These are phyloP conservation scores for Colletotrichum sp. DNA, from an alignment of 2,329 filamentous ascomycete species.

Conservation along the genomic window DNA sequence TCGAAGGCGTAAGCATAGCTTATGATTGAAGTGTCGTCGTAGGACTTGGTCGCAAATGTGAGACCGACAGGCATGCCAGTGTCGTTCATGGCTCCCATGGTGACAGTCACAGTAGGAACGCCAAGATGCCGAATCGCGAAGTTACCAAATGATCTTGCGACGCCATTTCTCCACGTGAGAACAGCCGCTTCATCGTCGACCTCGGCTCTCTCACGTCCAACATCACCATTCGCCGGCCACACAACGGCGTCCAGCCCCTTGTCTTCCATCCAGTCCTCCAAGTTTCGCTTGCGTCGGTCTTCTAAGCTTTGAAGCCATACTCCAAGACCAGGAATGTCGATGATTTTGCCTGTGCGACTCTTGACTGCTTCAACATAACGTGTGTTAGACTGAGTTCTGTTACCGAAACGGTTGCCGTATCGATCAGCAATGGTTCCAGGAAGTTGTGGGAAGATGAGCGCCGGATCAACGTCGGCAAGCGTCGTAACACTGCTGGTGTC, in stretches of 20 bases:
- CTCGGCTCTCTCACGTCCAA: not conserved
- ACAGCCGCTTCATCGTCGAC: conserved; percentile 41
- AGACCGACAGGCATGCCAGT: conserved; percentile 28
- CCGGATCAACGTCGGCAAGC: conserved; percentile 17
- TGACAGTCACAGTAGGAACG: conserved; percentile 28
- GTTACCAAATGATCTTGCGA: conserved; percentile 19
- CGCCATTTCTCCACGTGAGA: conserved; percentile 20
- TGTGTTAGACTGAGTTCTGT: not conserved
- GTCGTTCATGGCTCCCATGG: conserved; percentile 28
- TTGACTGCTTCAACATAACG: not conserved
- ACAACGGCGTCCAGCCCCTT: not conserved
- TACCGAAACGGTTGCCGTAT: not conserved
- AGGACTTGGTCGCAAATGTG: conserved; percentile 28
- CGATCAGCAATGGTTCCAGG: not conserved
- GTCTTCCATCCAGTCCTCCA: not conserved
- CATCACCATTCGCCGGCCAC: not conserved
- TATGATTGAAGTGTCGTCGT: conserved; percentile 27
- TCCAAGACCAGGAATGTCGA: not conserved
- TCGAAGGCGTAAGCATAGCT: conserved; percentile 28
- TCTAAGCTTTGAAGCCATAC: not conserved
- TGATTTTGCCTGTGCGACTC: not conserved
- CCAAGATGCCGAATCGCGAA: conserved; percentile 28
- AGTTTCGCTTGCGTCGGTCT: not conserved
- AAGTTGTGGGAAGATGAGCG: not conserved
- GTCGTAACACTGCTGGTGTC: conserved; percentile 29